Conservation (phyloP, 805 yeast species). For the Saccharomycopsis babjevae region DNA sequence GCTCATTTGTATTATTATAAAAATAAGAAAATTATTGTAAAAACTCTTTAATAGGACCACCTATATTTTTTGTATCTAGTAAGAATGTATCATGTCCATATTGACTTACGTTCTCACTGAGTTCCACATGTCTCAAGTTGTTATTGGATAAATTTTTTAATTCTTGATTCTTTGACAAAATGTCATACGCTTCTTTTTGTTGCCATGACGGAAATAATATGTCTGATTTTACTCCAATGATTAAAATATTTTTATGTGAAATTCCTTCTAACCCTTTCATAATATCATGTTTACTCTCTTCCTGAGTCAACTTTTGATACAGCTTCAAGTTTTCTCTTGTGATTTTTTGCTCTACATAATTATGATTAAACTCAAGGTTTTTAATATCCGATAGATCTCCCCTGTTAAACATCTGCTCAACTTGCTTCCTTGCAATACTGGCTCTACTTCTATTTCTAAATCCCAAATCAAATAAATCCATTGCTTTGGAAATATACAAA, state of each 20-base stretch:
- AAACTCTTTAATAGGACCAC: slow-evolving; percentile 62
- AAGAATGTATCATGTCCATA: slow-evolving; percentile 91
- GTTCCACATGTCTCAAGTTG: slow-evolving; percentile 55
- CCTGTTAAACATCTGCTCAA: slow-evolving; percentile 17
- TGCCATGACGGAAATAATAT: slow-evolving; percentile 92
- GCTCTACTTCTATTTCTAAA: slow-evolving; percentile 36
- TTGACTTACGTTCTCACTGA: slow-evolving; percentile 65
- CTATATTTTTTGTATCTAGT: slow-evolving; percentile 68
- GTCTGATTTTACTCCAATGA: slow-evolving; percentile 89
- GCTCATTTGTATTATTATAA: not conserved
- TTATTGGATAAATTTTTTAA: slow-evolving; percentile 23
- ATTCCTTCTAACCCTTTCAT: slow-evolving; percentile 53
- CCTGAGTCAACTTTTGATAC: slow-evolving; percentile 33
- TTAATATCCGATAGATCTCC: slow-evolving; percentile 25
- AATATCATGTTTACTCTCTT: slow-evolving; percentile 53
- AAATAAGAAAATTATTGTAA: slow-evolving; percentile 26
- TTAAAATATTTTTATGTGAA: slow-evolving; percentile 55
- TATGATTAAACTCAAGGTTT: slow-evolving; percentile 19
- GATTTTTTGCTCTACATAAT: slow-evolving; percentile 30
- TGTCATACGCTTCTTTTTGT: slow-evolving; percentile 68
- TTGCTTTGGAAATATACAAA: slow-evolving; percentile 80
- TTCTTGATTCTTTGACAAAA: slow-evolving; percentile 33
- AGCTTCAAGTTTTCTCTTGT: slow-evolving; percentile 28
- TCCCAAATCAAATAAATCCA: slow-evolving; percentile 88
- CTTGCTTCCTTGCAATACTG: slow-evolving; percentile 28